Base-by-base conservation (phyloP, 1,284 basidiomycete species). In the Heterobasidion annosum region DNA sequence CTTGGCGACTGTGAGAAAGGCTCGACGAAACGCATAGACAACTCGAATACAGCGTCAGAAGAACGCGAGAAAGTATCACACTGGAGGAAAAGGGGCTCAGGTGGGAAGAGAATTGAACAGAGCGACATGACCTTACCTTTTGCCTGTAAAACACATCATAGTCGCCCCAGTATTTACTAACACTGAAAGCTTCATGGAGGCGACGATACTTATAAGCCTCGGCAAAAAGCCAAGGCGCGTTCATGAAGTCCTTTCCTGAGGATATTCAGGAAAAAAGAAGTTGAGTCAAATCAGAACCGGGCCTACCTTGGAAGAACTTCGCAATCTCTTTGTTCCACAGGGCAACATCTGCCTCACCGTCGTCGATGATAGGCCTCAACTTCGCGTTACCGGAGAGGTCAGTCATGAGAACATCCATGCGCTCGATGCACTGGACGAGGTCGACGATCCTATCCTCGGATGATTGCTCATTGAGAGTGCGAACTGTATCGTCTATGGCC, bases 161-260 rank as follows among this genome's bases (percentile, higher is more conserved):
- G 63, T 88, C 82, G 58, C 79, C 81, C 93, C 93, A 98, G 71
- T 84, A 88, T 67, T 91, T 93, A 76, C 89, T 92, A 58, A 93
- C 77, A 60, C 90, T 93, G 73, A 98, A 98, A 73, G 92, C 95
- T 70, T 98, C 95, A 60, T 93, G 92, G 55, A 99, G 79, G 61
- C 93, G 86, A 64, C 95, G 89, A 72, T 98, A 98, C 73, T 98
- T 98, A 81, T 98, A 98, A 15, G 95, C 94, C 70, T 98, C 95
- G 50, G 96, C 96, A 63, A 96, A 96, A 19, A 96, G 73, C 93
- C 93, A 95, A 7, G 92, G 92, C 0, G 92, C 87, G 63, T 93
- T 95, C 92, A 97, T 96, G 65, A 97, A 98, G 69, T 95, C 90
- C 71, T 96, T 96, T 57, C 85, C 88, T 86, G 19, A 44, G 49